These are phyloP conservation scores for Solanum pennellii DNA, from an alignment of 257 asterid species.

Conservation along the genomic window DNA sequence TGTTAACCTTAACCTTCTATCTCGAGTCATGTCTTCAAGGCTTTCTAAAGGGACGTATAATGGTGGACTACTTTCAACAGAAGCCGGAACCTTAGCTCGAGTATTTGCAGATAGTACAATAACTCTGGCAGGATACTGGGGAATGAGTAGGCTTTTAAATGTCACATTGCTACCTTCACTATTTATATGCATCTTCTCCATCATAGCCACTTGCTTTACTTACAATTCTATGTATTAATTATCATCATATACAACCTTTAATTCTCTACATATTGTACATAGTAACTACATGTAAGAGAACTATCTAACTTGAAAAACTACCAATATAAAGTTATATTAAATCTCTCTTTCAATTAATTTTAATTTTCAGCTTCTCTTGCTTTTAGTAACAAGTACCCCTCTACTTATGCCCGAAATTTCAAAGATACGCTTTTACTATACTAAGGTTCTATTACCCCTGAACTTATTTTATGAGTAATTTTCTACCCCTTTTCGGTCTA, in stretches of 20 bases:
- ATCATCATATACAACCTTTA: neutral
- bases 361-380: neutral
- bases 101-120: conserved; percentile 88
- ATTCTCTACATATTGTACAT: neutral
- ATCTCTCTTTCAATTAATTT: neutral
- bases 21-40: conserved; percentile 89
- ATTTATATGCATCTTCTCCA: conserved; percentile 58
- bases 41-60: conserved; percentile 89
- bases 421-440: too few relatives aligned
- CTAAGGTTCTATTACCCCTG: too few relatives aligned
- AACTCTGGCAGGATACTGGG: conserved; percentile 73
- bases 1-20: conserved; percentile 72
- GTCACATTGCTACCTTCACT: conserved; percentile 73
- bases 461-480: too few relatives aligned
- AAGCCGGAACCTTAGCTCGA: conserved; percentile 88
- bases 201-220: conserved; percentile 74
- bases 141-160: conserved; percentile 58
- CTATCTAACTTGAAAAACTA: neutral
- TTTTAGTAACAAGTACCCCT: too few relatives aligned
- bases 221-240: conserved; percentile 63
- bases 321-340: neutral
- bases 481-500: too few relatives aligned
- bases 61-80: conserved; percentile 84
- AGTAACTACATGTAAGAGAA: neutral
- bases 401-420: too few relatives aligned